Base-by-base conservation (phyloP, 768 basidiomycete species). In the Mycena metata region DNA sequence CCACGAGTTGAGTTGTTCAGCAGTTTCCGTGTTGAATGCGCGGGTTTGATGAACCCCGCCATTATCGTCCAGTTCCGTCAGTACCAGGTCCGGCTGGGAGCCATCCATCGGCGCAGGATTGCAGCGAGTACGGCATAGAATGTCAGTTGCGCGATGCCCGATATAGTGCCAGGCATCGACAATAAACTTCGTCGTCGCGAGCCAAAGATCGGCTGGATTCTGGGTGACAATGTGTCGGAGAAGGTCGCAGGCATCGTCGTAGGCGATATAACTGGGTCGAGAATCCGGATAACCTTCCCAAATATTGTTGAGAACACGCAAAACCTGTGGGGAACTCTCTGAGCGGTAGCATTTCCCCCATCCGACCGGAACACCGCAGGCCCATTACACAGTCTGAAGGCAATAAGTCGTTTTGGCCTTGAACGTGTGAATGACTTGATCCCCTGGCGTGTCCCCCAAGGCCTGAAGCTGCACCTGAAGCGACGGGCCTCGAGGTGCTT, bases 361-460 rank as follows among this genome's bases (percentile, higher is more conserved):
- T 45, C 42, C 56, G 11, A 57, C 45, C 4, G 56, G 56, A 33
- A 41, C 42, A 1, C 42, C 56, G 13, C 56, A 57, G 5, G 56
- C 23, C 56, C 56, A 57, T 23, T 57, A 42, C 5, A 57, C 17
- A 1, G 56, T 57, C 26, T 57, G 56, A 15, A 57, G 23, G 26
- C 56, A 57, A 21, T 57, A 45, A 17, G 42, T 57, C 7, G 41
- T 43, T 15, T 26, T n/a, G 3, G 56, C 56, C 2, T 42, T 21
- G 42, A n/a, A n/a, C n/a, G n/a, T n/a, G n/a, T n/a, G n/a, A n/a
- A n/a, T n/a, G n/a, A n/a, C n/a, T n/a, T n/a, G n/a, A n/a, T n/a
- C n/a, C n/a, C n/a, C n/a, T 67, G 49, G 35, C 21, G 35, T 65
- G 15, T 60, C 68, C 2, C 49, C 41, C 36, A 69, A 46, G 5